phyloP scores from a whole-genome alignment of 192 early-diverging fungal genomes.

The Mortierella claussenii region DNA sequence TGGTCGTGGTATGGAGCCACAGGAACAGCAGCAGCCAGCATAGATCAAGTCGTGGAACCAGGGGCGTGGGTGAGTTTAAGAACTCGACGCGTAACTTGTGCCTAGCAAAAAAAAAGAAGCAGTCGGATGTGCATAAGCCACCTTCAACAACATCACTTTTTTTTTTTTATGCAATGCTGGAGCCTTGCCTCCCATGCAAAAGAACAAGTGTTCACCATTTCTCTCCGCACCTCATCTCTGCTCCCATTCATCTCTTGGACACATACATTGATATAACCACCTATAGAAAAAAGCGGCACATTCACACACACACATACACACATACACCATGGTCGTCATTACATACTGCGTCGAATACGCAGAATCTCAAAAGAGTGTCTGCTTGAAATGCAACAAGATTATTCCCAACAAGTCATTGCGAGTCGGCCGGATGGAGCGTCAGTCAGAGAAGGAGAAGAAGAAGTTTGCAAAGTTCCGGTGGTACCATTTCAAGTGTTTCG shows the following conservation, averaged over 20 bases:
- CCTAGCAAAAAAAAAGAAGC: conserved; percentile 7
- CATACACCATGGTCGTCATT: conserved; percentile 50
- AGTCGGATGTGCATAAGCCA: neutral
- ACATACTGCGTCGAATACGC: conserved; percentile 62
- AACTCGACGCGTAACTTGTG: too few species aligned
- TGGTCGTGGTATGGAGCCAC: too few species aligned
- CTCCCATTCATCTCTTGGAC: too few species aligned
- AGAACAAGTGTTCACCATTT: too few species aligned
- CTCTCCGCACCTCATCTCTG: too few species aligned
- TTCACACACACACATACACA: too few species aligned
- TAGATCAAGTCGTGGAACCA: too few species aligned
- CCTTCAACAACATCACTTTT: neutral
- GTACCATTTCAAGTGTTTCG: conserved; percentile 65
- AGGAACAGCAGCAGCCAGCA: too few species aligned
- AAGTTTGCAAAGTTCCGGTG: conserved; percentile 60
- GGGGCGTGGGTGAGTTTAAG: too few species aligned
- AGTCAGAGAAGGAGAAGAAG: conserved; percentile 62
- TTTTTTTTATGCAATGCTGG: neutral
- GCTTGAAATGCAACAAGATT: conserved; percentile 54
- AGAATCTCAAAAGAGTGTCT: conserved; percentile 54
- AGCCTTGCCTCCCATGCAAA: neutral
- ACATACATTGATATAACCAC: too few species aligned
- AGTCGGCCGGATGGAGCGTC: conserved; percentile 54
- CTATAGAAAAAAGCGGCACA: too few species aligned
- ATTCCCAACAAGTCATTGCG: conserved; percentile 62